Percentiles rank a stretch among this genome's conserved stretches.
Evolutionary conservation across 768 basidiomycete species (phyloP).

Genomic region (Strobilomyces dryophilus): DNA sequence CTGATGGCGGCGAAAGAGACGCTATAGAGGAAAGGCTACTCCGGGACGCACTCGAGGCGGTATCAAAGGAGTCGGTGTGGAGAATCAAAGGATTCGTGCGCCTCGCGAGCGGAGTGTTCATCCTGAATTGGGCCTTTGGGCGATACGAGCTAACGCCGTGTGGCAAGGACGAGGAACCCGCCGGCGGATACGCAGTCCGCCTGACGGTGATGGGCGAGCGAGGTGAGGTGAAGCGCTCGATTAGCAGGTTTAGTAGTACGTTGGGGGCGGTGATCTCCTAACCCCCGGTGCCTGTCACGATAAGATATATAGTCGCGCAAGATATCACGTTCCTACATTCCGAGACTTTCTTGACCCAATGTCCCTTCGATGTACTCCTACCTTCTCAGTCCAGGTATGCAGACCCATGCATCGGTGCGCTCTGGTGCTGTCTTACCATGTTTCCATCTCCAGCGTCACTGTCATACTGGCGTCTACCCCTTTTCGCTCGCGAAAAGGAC

Average conservation of each 20-base stretch:
- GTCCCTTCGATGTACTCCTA: constrained; percentile 30
- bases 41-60: constrained; percentile 40
- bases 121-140: constrained; percentile 94
- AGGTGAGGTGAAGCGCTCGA: constrained; percentile 66
- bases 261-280: constrained; percentile 38
- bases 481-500: constrained; percentile 48
- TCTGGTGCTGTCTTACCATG: background rate
- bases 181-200: constrained; percentile 38
- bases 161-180: constrained; percentile 22
- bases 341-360: constrained; percentile 5
- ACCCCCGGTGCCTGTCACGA: background rate
- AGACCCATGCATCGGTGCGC: background rate
- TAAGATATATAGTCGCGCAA: constrained; percentile 12
- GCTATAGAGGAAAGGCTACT: constrained; percentile 38
- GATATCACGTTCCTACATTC: constrained; percentile 4
- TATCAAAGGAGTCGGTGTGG: constrained; percentile 73
- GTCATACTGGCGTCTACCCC: constrained; percentile 59
- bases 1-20: constrained; percentile 13
- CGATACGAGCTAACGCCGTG: constrained; percentile 62
- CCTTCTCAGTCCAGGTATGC: constrained; percentile 28
- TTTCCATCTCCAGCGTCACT: constrained; percentile 38
- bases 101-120: constrained; percentile 40
- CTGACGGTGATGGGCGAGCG: constrained; percentile 92
- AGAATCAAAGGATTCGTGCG: constrained; percentile 85
- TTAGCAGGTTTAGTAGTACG: constrained; percentile 47